Evolutionary conservation across 2,329 filamentous ascomycete species (phyloP), one percentile per base, ranked within the genome.

Genomic region (Epicoccum sorghinum): DNA sequence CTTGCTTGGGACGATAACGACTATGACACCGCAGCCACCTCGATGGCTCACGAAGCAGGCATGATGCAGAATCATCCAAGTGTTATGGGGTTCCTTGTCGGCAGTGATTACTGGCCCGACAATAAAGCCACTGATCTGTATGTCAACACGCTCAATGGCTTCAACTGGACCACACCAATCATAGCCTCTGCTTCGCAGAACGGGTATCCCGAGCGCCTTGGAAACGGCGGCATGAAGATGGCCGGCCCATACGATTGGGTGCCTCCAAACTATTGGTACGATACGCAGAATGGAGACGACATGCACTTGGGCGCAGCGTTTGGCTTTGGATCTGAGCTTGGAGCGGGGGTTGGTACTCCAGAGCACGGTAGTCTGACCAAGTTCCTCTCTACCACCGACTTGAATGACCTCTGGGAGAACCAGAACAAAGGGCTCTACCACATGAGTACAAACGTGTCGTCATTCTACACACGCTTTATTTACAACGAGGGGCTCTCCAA

Each of bases 231-330:
- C 0, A 82, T 88, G 80, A 87, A 86, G 63, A 88, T 88, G 85
- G 79, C 82, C 0, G 86, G 86, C 0, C 86, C 86, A 0, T 88
- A 88, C 59, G 86, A 87, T 62, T 88, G 84, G 84, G 83, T 86
- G 0, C 83, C 86, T 0, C 85, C 85, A 0, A 85, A 82, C 58
- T 88, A 88, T 70, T 88, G 84, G 85, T 86, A 82, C 57, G 79
- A 81, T 40, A 69, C 78, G 4, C 65, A 79, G 39, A 67, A 82
- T 57, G 79, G 81, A 39, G 68, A 78, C 13, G 64, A 79, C 41
- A 67, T 78, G n/a, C 69, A 78, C 42, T 62, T 80, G 0, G 85
- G 85, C 0, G 82, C 83, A 0, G 84, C 84, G 0, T 86, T 85
- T 59, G 85, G 86, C 0, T 88, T 88, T 55, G 85, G 84, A 0